Evolutionary conservation across 2,329 filamentous ascomycete genomes (phyloP).

Genomic region (Amphichorda felina): DNA sequence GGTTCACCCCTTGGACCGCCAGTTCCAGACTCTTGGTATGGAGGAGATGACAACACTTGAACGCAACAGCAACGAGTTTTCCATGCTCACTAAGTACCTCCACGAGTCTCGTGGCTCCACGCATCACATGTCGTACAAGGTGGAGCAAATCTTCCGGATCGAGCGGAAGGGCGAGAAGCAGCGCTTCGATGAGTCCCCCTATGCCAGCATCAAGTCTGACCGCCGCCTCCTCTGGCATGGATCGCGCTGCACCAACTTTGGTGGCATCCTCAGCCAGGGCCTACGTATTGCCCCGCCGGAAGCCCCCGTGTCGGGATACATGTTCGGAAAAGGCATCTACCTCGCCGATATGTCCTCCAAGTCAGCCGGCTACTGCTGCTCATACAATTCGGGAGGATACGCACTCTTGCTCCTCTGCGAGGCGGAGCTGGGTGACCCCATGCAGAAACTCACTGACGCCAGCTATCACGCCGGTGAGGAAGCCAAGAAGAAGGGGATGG

Average conservation of each 20-base stretch:
- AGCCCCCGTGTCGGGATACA: conserved; percentile 69
- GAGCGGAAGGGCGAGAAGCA: conserved; percentile 61
- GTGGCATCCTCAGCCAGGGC: conserved; percentile 77
- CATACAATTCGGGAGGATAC: conserved; percentile 49
- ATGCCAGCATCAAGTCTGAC: conserved; percentile 40
- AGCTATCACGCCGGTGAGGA: conserved; percentile 52
- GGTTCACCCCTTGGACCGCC: conserved; percentile 57
- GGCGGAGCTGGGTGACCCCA: conserved; percentile 61
- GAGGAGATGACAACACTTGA: conserved; percentile 66
- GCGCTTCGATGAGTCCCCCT: conserved; percentile 50
- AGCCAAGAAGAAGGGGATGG: conserved; percentile 46
- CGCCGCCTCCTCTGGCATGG: conserved; percentile 81
- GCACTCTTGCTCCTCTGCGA: conserved; percentile 75
- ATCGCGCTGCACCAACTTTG: conserved; percentile 72
- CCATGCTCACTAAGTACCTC: conserved; percentile 56
- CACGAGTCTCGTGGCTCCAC: conserved; percentile 52
- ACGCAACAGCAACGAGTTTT: conserved; percentile 47
- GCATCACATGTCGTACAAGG: conserved; percentile 46
- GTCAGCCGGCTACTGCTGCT: conserved; percentile 65
- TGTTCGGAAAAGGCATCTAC: conserved; percentile 88
- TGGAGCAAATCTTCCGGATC: conserved; percentile 74
- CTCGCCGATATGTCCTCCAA: conserved; percentile 78
- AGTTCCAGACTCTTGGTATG: conserved; percentile 60
- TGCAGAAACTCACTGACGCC: conserved; percentile 47
- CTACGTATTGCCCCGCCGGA: conserved; percentile 82